Evolutionary conservation across 2,329 filamentous ascomycete species (phyloP).

Genomic region (Xylaria polymorpha): DNA sequence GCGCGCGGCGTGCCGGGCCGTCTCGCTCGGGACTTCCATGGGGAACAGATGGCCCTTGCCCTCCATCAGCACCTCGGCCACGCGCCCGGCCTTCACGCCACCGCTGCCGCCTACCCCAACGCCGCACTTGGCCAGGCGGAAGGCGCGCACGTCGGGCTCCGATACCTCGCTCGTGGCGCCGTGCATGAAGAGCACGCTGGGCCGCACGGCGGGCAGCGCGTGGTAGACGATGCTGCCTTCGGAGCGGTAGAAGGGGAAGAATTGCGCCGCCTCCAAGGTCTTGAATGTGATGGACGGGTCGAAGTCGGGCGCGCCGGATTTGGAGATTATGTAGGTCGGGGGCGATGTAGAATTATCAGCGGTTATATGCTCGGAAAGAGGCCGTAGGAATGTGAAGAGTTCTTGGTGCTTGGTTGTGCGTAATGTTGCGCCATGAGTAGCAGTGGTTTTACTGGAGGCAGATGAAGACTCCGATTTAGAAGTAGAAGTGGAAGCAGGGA

Average conservation of each 20-base stretch:
- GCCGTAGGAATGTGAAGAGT: constrained; percentile 80
- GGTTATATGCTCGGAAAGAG: constrained; percentile 62
- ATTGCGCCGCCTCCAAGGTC: constrained; percentile 45
- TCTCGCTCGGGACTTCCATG: constrained; percentile 78
- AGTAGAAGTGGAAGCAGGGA: constrained; percentile 42
- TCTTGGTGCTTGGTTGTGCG: constrained; percentile 90
- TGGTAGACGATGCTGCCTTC: constrained; percentile 69
- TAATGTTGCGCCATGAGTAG: constrained; percentile 70
- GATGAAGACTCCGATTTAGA: constrained; percentile 44
- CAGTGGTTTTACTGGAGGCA: constrained; percentile 32
- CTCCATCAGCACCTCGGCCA: constrained; percentile 72
- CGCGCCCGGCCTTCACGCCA: constrained; percentile 71
- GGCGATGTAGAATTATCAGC: constrained; percentile 53
- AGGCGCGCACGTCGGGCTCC: constrained; percentile 58
- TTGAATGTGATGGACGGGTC: constrained; percentile 54
- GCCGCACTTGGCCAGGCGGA: constrained; percentile 74
- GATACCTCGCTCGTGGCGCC: constrained; percentile 71
- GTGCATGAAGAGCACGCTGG: constrained; percentile 76
- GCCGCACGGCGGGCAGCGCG: constrained; percentile 70
- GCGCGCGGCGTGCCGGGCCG: constrained; percentile 68
- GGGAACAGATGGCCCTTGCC: constrained; percentile 82
- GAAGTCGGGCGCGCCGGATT: constrained; percentile 57
- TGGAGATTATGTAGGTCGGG: constrained; percentile 54
- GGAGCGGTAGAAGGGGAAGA: constrained; percentile 73
- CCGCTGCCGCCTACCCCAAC: constrained; percentile 75